Evolutionary conservation across 768 basidiomycete species (phyloP), one percentile per base, ranked within the genome.

Genomic region (Butyriboletus loyo): DNA sequence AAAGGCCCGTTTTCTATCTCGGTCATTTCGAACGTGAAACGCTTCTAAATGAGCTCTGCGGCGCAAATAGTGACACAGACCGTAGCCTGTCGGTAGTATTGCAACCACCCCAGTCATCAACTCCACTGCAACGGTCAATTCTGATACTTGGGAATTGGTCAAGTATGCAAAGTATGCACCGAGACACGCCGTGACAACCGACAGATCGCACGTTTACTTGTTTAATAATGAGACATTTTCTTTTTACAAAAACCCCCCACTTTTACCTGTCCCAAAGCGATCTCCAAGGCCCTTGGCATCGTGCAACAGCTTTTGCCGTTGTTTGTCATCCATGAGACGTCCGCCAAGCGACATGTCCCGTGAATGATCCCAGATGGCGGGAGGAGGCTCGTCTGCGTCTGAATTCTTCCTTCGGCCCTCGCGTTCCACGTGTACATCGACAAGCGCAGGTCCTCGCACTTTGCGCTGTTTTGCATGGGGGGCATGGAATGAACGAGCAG

Each of bases 281-380:
- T 92, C 90, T 30, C 87, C 85, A 15, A 98, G 74, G 7, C 85
- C 84, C 55, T 81, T 84, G 11, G 93, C 87, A 57, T 98, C 94
- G 51, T 77, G 80, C 62, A 98, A 77, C 67, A 92, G 76, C 63
- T 84, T 84, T 49, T 80, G 77, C 55, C 96, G 78, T 65, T 89
- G 85, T 40, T 76, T 78, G 54, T 97, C 95, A 62, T 92, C 93
- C 90, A 99, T 89, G 28, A 97, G 75, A 45, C 90, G 75, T 14
- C 96, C 95, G 2, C 86, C 85, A 4, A 96, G 61, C 3, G 80
- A 80, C 94, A 99, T 97, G 68, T 96, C 92, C 27, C 93, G 77
- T 32, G 83, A 75, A 62, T 91, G 92, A 60, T 99, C 96, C 96
- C 96, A 98, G 25, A 98, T 91, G 0, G 65, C 85, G 0, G 82